A percentile compares a stretch with the other conserved stretches of the same genome.
These are phyloP conservation scores for Botrytis sinoallii DNA, from an alignment of 2,329 filamentous ascomycete species.

Conservation along the genomic window DNA sequence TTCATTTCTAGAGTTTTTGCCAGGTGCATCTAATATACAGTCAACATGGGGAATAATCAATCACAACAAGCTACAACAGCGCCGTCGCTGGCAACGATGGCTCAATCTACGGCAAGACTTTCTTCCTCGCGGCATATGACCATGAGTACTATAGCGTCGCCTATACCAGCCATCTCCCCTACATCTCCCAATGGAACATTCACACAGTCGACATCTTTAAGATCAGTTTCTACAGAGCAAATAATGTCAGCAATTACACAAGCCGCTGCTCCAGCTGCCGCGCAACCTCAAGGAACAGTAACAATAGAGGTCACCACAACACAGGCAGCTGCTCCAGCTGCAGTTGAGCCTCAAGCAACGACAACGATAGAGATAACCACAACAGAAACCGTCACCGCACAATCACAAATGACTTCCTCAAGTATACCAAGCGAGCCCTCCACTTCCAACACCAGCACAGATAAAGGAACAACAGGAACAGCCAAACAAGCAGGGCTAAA, in stretches of 20 bases:
- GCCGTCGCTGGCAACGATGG: neutral
- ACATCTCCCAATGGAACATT: conserved; percentile 37
- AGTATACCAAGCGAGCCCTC: neutral
- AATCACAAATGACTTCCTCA: neutral
- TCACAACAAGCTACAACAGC: neutral
- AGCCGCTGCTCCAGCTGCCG: neutral
- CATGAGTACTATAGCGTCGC: neutral
- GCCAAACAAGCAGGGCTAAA: neutral
- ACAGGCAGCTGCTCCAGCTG: neutral
- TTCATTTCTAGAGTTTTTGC: neutral
- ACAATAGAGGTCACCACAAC: neutral
- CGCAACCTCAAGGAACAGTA: neutral
- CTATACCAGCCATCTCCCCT: conserved; percentile 62
- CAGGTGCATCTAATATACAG: neutral
- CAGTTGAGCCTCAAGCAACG: neutral
- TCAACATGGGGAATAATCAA: neutral
- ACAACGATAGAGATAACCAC: neutral
- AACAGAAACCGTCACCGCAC: neutral
- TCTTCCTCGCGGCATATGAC: neutral
- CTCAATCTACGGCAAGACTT: neutral
- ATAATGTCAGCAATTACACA: neutral
- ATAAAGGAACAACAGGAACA: neutral
- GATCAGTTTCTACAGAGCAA: neutral
- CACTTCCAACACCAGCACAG: neutral
- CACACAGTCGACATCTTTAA: neutral